phyloP scores from a whole-genome alignment of 495 filamentous ascomycete genomes.

The Lichenothelia convexa region DNA sequence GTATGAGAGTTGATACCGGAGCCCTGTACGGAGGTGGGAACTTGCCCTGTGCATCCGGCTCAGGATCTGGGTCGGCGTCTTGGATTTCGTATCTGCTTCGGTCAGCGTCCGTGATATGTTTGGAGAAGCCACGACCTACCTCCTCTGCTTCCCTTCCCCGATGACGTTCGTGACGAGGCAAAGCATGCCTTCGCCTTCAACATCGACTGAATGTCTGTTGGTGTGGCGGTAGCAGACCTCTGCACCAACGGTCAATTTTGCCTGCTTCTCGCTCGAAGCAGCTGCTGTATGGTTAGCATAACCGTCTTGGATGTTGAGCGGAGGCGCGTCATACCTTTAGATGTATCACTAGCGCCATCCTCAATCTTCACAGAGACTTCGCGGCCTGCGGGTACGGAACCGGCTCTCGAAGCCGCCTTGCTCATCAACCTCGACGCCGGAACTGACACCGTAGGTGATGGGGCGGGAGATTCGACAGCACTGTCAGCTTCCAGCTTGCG shows the following conservation, averaged over 20 bases:
- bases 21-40: slow-evolving; percentile 46
- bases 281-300: too few relatives aligned
- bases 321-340: too few relatives aligned
- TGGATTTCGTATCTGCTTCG: slow-evolving; percentile 66
- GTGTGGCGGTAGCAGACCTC: slow-evolving; percentile 72
- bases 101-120: slow-evolving; percentile 1
- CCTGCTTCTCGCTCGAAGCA: background rate
- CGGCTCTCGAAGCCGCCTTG: slow-evolving; percentile 24
- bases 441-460: slow-evolving; percentile 24
- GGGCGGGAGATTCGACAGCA: slow-evolving; percentile 32
- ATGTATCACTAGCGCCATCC: slow-evolving; percentile 27
- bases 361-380: slow-evolving; percentile 32
- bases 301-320: too few relatives aligned
- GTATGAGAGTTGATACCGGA: slow-evolving; percentile 61
- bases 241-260: slow-evolving; percentile 43
- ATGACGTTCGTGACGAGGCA: slow-evolving; percentile 70
- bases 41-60: slow-evolving; percentile 40
- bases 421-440: slow-evolving; percentile 29
- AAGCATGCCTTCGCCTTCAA: slow-evolving; percentile 63
- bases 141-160: slow-evolving; percentile 70
- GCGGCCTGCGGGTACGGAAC: slow-evolving; percentile 5
- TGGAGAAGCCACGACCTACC: slow-evolving; percentile 21
- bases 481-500: slow-evolving; percentile 39
- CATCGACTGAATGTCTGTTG: slow-evolving; percentile 53
- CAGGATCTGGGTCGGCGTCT: slow-evolving; percentile 77